Percentiles rank a stretch among this genome's conserved stretches.
Evolutionary conservation across 176 grass and related monocot genomes (phyloP).

Genomic region (Triticum monococcum): DNA sequence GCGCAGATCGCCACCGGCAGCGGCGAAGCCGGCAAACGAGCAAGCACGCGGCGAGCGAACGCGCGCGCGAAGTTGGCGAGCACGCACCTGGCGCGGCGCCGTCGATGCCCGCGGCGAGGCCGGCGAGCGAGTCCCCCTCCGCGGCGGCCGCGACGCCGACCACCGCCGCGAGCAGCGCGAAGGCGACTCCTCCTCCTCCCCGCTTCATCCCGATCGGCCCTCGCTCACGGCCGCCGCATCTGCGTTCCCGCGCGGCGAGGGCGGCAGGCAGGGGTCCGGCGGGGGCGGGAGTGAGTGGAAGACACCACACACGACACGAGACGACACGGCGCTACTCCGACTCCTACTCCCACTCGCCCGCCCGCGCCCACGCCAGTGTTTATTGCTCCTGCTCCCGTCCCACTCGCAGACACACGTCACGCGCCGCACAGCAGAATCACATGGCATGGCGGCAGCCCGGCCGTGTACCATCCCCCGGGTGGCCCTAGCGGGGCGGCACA

Average conservation of each 20-base stretch:
- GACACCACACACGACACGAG: neutral
- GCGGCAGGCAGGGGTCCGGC: neutral
- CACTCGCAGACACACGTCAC: neutral
- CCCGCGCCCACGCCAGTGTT: neutral
- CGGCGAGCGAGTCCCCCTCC: conserved; percentile 16
- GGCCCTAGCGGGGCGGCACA: neutral
- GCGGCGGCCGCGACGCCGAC: neutral
- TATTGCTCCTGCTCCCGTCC: neutral
- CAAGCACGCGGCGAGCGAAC: neutral
- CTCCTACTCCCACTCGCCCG: neutral
- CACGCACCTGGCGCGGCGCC: conserved; percentile 39
- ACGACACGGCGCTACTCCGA: neutral
- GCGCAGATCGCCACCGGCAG: neutral
- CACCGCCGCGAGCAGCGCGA: neutral
- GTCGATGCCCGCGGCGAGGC: conserved; percentile 41
- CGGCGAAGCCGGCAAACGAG: neutral
- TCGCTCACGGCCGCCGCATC: neutral
- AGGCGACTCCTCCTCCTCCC: neutral
- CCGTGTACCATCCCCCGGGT: neutral
- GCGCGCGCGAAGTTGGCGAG: too few species aligned
- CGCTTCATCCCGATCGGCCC: neutral
- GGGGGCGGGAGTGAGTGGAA: neutral
- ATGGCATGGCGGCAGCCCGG: neutral
- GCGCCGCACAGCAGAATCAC: neutral
- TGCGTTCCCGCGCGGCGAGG: neutral